Base-by-base conservation (phyloP, 1,284 basidiomycete genomes). In the Exsudoporus floridanus region DNA sequence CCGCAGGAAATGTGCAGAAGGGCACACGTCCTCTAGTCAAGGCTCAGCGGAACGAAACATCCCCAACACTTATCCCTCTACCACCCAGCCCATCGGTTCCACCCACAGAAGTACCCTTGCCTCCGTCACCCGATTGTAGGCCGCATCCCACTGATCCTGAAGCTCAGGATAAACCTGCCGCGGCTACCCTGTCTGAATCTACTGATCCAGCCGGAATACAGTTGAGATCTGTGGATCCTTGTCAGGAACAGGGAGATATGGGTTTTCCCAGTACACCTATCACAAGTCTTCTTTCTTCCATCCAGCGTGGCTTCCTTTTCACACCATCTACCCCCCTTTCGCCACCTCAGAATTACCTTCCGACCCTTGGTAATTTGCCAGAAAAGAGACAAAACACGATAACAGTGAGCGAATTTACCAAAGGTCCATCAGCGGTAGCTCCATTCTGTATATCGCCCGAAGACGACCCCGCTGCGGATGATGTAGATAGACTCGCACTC, bases 281-380 rank as follows among this genome's bases (percentile, higher is more conserved):
- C 48, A 86, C 87, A 2, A 74, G 79, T 7, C 74, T 89, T 35
- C 73, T 90, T 35, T 76, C 77, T 31, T 84, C 83, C 4, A 90
- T 89, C 53, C 78, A 88, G 59, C 78, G 74, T 23, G 86, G 85
- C 14, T 90, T 89, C 66, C 65, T 84, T 28, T 79, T 80, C 59
- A 83, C 83, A 7, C 84, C 84, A 18, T 73, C 73, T 25, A 77
- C 78, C 3, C 82, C 82, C 4, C 70, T 84, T 33, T 84, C 83
- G 4, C 83, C 82, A 19, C 77, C 80, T 16, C 73, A 78, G 46
- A 73, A 75, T 28, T 82, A 83, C 56, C 64, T 77, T 28, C 57
- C 53, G 41, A 30, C 14, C 9, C 28, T 43, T 5, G 50, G 49
- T 23, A 34, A 49, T n/a, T 39, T 58, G 50, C 44, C 64, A 57